These are phyloP conservation scores for Lolium perenne DNA, from an alignment of 176 grass and related monocot genomes.

Conservation along the genomic window DNA sequence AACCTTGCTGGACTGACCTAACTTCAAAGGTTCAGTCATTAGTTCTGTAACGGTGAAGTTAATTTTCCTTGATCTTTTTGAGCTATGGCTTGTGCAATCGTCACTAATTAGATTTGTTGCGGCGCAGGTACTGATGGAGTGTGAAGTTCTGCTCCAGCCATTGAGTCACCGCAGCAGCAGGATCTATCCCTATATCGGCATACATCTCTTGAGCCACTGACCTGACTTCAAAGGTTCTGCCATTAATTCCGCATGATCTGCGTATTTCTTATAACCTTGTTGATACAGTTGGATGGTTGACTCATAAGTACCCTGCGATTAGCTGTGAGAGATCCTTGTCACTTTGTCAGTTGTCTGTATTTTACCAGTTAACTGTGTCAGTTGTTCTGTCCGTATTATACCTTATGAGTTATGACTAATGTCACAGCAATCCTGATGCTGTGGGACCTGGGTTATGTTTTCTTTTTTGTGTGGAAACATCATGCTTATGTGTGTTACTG, in stretches of 20 bases:
- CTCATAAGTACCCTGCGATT: constrained; percentile 36
- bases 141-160: background rate
- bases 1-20: background rate
- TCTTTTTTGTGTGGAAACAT: background rate
- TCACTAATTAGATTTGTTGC: constrained; percentile 1
- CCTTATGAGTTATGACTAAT: constrained; percentile 18
- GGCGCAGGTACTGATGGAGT: background rate
- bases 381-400: background rate
- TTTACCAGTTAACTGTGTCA: constrained; percentile 25
- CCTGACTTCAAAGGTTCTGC: background rate
- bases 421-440: constrained; percentile 30
- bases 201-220: background rate
- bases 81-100: background rate
- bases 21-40: background rate
- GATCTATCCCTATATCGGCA: background rate
- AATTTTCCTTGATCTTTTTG: background rate
- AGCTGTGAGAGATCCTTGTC: constrained; percentile 17
- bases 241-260: constrained; percentile 4
- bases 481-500: background rate
- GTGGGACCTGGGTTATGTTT: background rate
- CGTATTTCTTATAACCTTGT: constrained; percentile 18
- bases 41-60: background rate
- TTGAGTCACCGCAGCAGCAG: background rate
- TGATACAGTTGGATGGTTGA: background rate
- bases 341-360: constrained; percentile 12